Percentiles rank a stretch among this genome's conserved stretches.
Conservation (phyloP, 1,139 yeast genomes). For the Geotrichum histeridarum region DNA sequence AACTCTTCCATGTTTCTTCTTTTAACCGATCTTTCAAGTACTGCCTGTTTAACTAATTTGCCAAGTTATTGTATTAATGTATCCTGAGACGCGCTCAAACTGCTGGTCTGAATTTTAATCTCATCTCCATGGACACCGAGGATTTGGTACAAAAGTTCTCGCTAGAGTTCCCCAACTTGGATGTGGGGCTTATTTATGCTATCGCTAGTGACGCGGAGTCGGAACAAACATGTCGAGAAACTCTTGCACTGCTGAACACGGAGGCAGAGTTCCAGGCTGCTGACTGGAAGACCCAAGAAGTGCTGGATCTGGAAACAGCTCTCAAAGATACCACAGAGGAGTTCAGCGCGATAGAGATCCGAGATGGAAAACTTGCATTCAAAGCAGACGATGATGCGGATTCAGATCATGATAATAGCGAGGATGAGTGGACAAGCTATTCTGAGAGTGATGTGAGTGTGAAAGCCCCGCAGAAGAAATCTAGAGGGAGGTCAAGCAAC, state of each 20-base stretch:
- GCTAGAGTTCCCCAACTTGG: slow-evolving; percentile 11
- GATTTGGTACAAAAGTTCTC: neutral
- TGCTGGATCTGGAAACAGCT: slow-evolving; percentile 9
- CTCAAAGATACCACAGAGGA: slow-evolving; percentile 8
- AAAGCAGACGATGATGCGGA: slow-evolving; percentile 8
- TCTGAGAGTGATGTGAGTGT: neutral
- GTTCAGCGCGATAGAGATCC: slow-evolving; percentile 10
- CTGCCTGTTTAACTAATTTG: too few relatives aligned
- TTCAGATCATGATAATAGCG: neutral
- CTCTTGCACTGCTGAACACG: slow-evolving; percentile 1
- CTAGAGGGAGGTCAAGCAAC: neutral
- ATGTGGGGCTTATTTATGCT: slow-evolving; percentile 7
- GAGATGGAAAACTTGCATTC: slow-evolving; percentile 8
- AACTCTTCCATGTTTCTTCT: too few relatives aligned
- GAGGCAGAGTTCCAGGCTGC: slow-evolving; percentile 11
- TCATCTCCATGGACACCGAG: neutral
- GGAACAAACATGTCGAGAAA: slow-evolving; percentile 6
- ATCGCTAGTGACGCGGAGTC: slow-evolving; percentile 7
- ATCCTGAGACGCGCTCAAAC: neutral
- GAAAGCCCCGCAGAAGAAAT: neutral
- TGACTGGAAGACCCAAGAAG: slow-evolving; percentile 14
- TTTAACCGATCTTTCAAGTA: too few relatives aligned
- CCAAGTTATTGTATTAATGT: neutral
- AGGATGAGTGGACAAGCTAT: neutral
- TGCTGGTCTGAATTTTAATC: neutral